These are phyloP conservation scores for Clohesyomyces aquaticus DNA, from an alignment of 495 filamentous ascomycete genomes.

Conservation along the genomic window DNA sequence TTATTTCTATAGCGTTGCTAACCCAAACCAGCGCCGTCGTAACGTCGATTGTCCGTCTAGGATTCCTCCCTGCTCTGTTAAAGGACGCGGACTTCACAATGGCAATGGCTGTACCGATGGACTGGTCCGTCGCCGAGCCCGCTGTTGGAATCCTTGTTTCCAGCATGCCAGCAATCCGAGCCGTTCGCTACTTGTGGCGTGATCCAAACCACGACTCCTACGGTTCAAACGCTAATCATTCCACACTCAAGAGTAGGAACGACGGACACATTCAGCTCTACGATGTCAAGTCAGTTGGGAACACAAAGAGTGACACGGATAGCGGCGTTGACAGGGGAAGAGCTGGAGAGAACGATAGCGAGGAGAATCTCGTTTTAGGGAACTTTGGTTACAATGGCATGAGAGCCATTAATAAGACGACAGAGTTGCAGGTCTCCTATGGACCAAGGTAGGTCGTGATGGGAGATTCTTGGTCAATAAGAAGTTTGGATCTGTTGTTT, in stretches of 20 bases:
- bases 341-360: constrained; percentile 13
- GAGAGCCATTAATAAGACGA: not conserved
- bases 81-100: constrained; percentile 1
- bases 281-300: not conserved
- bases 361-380: constrained; percentile 5
- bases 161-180: constrained; percentile 25
- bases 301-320: constrained; percentile 4
- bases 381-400: constrained; percentile 1
- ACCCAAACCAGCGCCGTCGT: constrained; percentile 12
- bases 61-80: constrained; percentile 14
- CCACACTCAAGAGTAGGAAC: constrained; percentile 11
- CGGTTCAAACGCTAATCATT: constrained; percentile 2
- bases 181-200: constrained; percentile 10
- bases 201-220: constrained; percentile 5
- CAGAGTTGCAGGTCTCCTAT: constrained; percentile 12
- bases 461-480: no score
- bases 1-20: not conserved
- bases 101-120: constrained; percentile 25
- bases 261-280: constrained; percentile 19
- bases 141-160: constrained; percentile 24
- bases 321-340: not conserved
- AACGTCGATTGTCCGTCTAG: constrained; percentile 21
- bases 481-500: no score
- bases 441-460: not conserved
- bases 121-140: constrained; percentile 15